Evolutionary conservation across 2,329 filamentous ascomycete genomes (phyloP).

Genomic region (Juglanconis sp.): DNA sequence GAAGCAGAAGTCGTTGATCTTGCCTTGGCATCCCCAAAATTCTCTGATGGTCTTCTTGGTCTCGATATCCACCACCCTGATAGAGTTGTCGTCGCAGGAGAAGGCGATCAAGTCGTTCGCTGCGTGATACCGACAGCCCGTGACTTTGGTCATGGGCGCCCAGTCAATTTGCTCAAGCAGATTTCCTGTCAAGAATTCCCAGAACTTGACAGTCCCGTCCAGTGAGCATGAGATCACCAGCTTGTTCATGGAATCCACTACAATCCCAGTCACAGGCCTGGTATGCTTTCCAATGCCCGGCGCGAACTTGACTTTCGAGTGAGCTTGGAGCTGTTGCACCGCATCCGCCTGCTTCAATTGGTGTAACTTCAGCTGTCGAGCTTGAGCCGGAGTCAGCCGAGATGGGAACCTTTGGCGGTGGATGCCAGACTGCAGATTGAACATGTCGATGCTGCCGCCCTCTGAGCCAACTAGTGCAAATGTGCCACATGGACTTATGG

Average conservation of each 20-base stretch:
- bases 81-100: conserved; percentile 82
- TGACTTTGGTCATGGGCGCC: conserved; percentile 73
- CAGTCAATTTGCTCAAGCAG: conserved; percentile 80
- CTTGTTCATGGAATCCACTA: conserved; percentile 86
- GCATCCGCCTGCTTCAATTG: conserved; percentile 58
- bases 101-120: conserved; percentile 83
- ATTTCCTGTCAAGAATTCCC: conserved; percentile 85
- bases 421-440: conserved; percentile 89
- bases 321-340: conserved; percentile 52
- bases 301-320: conserved; percentile 43
- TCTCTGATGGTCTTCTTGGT: conserved; percentile 90
- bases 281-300: conserved; percentile 70
- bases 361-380: conserved; percentile 68
- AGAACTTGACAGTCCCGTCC: conserved; percentile 95
- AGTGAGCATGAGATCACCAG: conserved; percentile 80
- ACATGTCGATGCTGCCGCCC: conserved; percentile 85
- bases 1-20: conserved; percentile 80
- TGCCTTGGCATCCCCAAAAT: conserved; percentile 75
- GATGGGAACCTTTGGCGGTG: conserved; percentile 87
- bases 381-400: conserved; percentile 71
- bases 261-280: conserved; percentile 77
- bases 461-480: conserved; percentile 89
- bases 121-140: conserved; percentile 74
- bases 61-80: conserved; percentile 85
- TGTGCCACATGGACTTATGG: conserved; percentile 87